phyloP scores from a whole-genome alignment of 1,284 basidiomycete species.

The Cryptococcus depauperatus region DNA sequence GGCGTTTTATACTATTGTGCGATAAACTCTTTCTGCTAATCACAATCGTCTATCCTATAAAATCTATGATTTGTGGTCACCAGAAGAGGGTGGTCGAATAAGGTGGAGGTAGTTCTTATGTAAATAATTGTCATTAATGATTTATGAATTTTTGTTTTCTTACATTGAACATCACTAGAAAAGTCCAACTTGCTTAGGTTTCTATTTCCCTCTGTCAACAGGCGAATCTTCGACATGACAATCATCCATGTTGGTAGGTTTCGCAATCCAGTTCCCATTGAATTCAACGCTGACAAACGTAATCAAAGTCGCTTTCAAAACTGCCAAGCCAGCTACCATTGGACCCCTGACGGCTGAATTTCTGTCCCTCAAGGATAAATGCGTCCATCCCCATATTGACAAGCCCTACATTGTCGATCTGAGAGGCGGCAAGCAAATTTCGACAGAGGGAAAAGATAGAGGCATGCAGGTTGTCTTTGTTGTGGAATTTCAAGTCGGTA shows the following conservation, averaged over 20 bases:
- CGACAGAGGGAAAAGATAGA: conserved; percentile 26
- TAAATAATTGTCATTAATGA: too few relatives aligned
- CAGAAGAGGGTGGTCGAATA: too few relatives aligned
- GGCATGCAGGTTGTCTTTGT: conserved; percentile 37
- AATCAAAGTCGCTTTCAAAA: conserved; percentile 36
- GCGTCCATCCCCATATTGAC: conserved; percentile 18
- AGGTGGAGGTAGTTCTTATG: too few relatives aligned
- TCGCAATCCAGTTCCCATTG: conserved; percentile 15
- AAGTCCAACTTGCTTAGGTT: too few relatives aligned
- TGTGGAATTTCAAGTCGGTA: conserved; percentile 30
- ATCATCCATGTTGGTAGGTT: conserved; percentile 17
- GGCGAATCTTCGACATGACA: conserved; percentile 8
- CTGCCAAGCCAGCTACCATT: conserved; percentile 11
- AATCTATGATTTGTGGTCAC: too few relatives aligned
- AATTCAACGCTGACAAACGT: conserved; percentile 6
- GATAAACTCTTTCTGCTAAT: too few relatives aligned
- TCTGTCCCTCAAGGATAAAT: conserved; percentile 22
- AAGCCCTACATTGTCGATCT: conserved; percentile 27
- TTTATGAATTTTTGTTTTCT: too few relatives aligned
- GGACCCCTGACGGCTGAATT: conserved; percentile 18
- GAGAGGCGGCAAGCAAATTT: conserved; percentile 33
- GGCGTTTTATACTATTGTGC: too few relatives aligned
- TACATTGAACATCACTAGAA: too few relatives aligned
- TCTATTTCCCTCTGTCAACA: neutral
- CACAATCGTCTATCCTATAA: too few relatives aligned